A percentile compares a stretch with the other conserved stretches of the same genome.
phyloP scores from a whole-genome alignment of 192 early-diverging fungal species.

The Coemansia sp. region DNA sequence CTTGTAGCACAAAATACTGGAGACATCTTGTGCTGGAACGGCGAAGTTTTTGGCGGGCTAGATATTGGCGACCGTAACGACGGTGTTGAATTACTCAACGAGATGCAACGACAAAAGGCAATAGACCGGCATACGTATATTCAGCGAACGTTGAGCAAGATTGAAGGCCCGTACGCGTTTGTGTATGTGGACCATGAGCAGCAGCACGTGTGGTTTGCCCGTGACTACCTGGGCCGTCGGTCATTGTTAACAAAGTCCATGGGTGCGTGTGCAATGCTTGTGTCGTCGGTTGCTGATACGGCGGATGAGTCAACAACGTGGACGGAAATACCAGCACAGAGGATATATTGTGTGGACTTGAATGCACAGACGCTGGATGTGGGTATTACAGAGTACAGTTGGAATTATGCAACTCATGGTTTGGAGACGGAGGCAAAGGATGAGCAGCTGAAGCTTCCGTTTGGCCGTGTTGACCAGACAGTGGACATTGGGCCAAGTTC shows the following conservation, averaged over 20 bases:
- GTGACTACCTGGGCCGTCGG: slow-evolving; percentile 84
- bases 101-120: slow-evolving; percentile 32
- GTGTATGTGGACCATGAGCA: slow-evolving; percentile 58
- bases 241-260: slow-evolving; percentile 45
- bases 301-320: slow-evolving; percentile 32
- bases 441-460: neutral
- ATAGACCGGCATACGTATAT: slow-evolving; percentile 28
- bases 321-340: slow-evolving; percentile 78
- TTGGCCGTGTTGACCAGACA: neutral
- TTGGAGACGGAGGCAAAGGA: neutral
- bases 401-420: neutral
- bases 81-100: slow-evolving; percentile 53
- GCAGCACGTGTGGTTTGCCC: slow-evolving; percentile 70
- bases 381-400: slow-evolving; percentile 16
- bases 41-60: slow-evolving; percentile 84
- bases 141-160: slow-evolving; percentile 49
- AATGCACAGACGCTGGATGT: neutral
- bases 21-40: slow-evolving; percentile 79
- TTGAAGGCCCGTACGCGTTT: slow-evolving; percentile 85
- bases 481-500: neutral
- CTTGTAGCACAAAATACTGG: slow-evolving; percentile 44
- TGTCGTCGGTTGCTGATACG: slow-evolving; percentile 49
- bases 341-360: slow-evolving; percentile 70
- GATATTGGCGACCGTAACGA: slow-evolving; percentile 63
- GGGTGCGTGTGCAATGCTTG: slow-evolving; percentile 45